phyloP scores from a whole-genome alignment of 164 flowering plant genomes.

The Dillenia suffruticosa region DNA sequence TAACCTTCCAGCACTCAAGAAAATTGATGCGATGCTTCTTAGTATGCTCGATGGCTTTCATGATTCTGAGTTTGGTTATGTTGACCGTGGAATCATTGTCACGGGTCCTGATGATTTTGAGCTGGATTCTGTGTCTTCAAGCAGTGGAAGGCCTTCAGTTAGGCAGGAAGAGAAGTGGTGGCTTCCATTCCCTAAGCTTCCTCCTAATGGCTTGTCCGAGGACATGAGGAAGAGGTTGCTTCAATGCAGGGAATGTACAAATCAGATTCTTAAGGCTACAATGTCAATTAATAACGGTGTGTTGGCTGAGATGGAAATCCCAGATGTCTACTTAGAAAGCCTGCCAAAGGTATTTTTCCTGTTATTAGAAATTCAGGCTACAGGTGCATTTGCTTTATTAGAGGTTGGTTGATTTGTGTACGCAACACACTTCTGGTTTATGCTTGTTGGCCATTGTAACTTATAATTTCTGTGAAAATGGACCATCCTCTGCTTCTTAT shows the following conservation, averaged over 20 bases:
- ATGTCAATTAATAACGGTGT: constrained; percentile 63
- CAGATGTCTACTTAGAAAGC: constrained; percentile 46
- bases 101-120: constrained; percentile 28
- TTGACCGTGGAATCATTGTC: constrained; percentile 49
- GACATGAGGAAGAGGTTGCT: constrained; percentile 55
- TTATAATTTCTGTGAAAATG: no score
- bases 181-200: constrained; percentile 77
- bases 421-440: no score
- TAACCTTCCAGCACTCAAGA: constrained; percentile 77
- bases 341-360: constrained; percentile 61
- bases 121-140: constrained; percentile 19
- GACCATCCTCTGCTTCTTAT: no score
- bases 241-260: constrained; percentile 61
- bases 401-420: no score
- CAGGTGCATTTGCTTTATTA: no score
- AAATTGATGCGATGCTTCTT: constrained; percentile 72
- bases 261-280: constrained; percentile 78
- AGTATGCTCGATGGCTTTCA: constrained; percentile 58
- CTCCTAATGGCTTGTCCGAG: constrained; percentile 54
- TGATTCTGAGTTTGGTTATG: constrained; percentile 56
- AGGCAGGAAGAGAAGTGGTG: constrained; percentile 84
- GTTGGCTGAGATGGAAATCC: constrained; percentile 78
- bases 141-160: constrained; percentile 35
- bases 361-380: neutral
- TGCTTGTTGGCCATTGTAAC: no score